Percentiles rank a stretch among this genome's conserved stretches.
phyloP scores from a whole-genome alignment of 1,139 yeast genomes.

The Arxiozyma slooffiae region DNA sequence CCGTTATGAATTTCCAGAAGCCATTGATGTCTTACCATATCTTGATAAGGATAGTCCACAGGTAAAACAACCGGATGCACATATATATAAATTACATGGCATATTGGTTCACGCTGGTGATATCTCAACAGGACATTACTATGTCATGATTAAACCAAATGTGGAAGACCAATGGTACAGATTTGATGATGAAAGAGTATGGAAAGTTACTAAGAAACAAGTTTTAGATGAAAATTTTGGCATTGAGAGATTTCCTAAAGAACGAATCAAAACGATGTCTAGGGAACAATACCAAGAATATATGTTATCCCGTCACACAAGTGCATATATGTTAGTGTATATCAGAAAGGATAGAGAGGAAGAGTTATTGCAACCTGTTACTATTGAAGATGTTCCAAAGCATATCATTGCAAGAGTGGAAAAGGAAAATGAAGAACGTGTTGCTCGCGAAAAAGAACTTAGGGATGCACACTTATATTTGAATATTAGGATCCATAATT shows the following conservation, averaged over 20 bases:
- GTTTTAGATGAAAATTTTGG: slow-evolving; percentile 93
- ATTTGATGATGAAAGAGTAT: slow-evolving; percentile 92
- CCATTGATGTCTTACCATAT: slow-evolving; percentile 70
- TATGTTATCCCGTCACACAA: slow-evolving; percentile 67
- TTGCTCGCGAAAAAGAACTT: slow-evolving; percentile 47
- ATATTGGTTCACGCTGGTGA: slow-evolving; percentile 95
- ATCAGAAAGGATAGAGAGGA: slow-evolving; percentile 55
- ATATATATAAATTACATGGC: slow-evolving; percentile 80
- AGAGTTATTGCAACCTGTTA: slow-evolving; percentile 49
- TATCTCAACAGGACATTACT: slow-evolving; percentile 91
- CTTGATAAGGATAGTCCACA: slow-evolving; percentile 48
- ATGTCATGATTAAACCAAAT: slow-evolving; percentile 82
- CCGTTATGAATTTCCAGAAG: slow-evolving; percentile 79
- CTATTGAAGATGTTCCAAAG: slow-evolving; percentile 53
- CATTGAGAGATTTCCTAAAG: slow-evolving; percentile 47
- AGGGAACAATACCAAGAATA: slow-evolving; percentile 56
- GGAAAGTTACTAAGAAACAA: slow-evolving; percentile 72
- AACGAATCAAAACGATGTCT: slow-evolving; percentile 41
- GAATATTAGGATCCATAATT: slow-evolving; percentile 47
- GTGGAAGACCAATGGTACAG: slow-evolving; percentile 69
- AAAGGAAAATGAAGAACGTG: slow-evolving; percentile 49
- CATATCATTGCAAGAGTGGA: slow-evolving; percentile 61
- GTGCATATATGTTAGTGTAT: slow-evolving; percentile 95
- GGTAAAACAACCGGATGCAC: slow-evolving; percentile 44
- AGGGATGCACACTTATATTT: slow-evolving; percentile 76